These are phyloP conservation scores for Paramecium pentaurelia DNA, from an alignment of 73 alveolate species.

Conservation along the genomic window DNA sequence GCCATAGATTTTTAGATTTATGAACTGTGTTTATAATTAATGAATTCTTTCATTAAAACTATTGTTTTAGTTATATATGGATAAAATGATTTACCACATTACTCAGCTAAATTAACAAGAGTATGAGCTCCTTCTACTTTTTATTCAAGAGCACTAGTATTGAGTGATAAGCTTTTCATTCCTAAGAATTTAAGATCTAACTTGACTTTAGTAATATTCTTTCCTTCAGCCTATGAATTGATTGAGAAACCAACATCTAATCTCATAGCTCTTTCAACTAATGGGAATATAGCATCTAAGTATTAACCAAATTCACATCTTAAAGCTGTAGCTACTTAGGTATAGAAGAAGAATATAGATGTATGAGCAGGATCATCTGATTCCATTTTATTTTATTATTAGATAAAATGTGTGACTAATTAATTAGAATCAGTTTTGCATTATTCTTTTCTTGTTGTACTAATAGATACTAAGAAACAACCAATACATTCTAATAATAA, in stretches of 20 bases:
- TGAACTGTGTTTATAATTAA: conserved; percentile 43
- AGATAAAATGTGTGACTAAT: conserved; percentile 29
- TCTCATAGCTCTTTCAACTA: conserved; percentile 42
- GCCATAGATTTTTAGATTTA: conserved; percentile 39
- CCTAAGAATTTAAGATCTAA: conserved; percentile 56
- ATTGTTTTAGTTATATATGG: conserved; percentile 37
- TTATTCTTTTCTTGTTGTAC: conserved; percentile 31
- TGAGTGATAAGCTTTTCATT: conserved; percentile 22
- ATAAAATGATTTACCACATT: conserved; percentile 41
- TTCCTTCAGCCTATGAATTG: conserved; percentile 40
- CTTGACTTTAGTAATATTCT: conserved; percentile 47
- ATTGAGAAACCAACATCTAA: conserved; percentile 50
- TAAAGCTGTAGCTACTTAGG: conserved; percentile 46
- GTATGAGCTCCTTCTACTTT: conserved; percentile 62
- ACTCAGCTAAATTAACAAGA: conserved; percentile 39
- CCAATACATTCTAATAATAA: conserved; percentile 57
- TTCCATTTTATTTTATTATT: conserved; percentile 36
- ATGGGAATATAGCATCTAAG: conserved; percentile 3
- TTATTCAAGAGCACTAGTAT: conserved; percentile 57
- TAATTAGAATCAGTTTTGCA: neutral
- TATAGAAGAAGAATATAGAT: conserved; percentile 47
- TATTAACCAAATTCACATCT: conserved; percentile 37
- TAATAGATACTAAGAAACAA: conserved; percentile 16
- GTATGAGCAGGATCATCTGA: conserved; percentile 54
- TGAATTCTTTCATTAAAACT: neutral